Conservation (phyloP, 495 filamentous ascomycete genomes). For the Rusavskia elegans region DNA sequence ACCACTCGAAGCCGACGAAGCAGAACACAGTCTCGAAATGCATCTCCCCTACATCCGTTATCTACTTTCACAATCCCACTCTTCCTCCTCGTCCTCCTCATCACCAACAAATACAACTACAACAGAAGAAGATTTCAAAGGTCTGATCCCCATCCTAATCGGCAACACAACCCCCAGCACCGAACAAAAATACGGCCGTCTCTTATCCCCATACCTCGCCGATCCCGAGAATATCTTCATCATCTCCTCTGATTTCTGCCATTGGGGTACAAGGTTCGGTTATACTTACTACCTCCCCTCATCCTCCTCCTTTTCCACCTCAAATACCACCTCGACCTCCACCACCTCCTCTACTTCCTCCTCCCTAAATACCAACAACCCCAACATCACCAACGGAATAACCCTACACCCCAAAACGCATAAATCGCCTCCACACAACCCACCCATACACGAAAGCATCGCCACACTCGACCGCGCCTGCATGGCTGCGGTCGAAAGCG, state of each 20-base stretch:
- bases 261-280: slow-evolving; percentile 79
- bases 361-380: background rate
- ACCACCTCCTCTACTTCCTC: background rate
- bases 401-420: background rate
- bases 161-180: slow-evolving; percentile 51
- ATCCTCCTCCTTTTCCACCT: background rate
- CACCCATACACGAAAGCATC: slow-evolving; percentile 24
- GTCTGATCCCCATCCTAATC: slow-evolving; percentile 74
- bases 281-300: slow-evolving; percentile 69
- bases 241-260: slow-evolving; percentile 88
- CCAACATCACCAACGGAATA: background rate
- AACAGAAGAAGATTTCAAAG: slow-evolving; percentile 37
- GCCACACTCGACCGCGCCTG: slow-evolving; percentile 66
- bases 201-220: slow-evolving; percentile 66
- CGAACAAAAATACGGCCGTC: slow-evolving; percentile 51
- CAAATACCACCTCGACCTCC: background rate
- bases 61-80: slow-evolving; percentile 39
- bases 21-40: slow-evolving; percentile 93
- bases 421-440: slow-evolving; percentile 14
- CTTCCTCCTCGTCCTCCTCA: too few species aligned
- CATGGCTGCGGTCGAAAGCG: slow-evolving; percentile 69
- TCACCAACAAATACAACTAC: too few species aligned
- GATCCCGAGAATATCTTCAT: slow-evolving; percentile 71
- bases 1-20: slow-evolving; percentile 51
- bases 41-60: slow-evolving; percentile 92